Conservation (phyloP, 176 grass and related monocot species). For the Rhynchospora breviuscula region DNA sequence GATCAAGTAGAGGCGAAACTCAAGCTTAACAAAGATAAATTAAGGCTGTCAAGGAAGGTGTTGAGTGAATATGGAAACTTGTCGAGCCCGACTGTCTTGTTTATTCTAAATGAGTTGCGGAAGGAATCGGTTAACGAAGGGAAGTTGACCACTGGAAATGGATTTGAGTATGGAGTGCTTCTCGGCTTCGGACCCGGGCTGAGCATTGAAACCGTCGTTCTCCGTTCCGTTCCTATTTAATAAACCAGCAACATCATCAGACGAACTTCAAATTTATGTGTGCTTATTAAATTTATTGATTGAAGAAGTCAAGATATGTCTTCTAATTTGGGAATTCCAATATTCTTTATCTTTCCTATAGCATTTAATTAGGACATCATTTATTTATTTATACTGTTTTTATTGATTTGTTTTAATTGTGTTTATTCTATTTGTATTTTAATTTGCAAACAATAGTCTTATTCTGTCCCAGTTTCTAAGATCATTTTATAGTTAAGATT, state of each 20-base stretch:
- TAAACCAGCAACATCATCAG: not conserved
- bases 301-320: no score
- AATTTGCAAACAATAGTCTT: not conserved
- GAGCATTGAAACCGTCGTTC: conserved; percentile 48
- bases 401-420: not conserved
- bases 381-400: not conserved
- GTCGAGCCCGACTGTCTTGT: conserved; percentile 35
- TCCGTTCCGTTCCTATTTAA: conserved; percentile 17
- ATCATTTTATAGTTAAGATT: no score
- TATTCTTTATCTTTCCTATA: no score
- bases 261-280: no score
- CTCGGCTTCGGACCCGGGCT: conserved; percentile 52
- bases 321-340: no score
- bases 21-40: conserved; percentile 25
- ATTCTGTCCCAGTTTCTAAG: no score
- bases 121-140: not conserved
- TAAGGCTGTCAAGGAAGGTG: conserved; percentile 14
- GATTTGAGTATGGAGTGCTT: conserved; percentile 45
- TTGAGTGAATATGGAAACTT: conserved; percentile 42
- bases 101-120: conserved; percentile 47
- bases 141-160: not conserved
- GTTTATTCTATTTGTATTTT: not conserved
- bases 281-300: no score
- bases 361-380: not conserved
- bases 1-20: conserved; percentile 36